Percentiles rank a stretch among this genome's conserved stretches.
These are phyloP conservation scores for Talaromyces islandicus DNA, from an alignment of 2,329 filamentous ascomycete species.

Conservation along the genomic window DNA sequence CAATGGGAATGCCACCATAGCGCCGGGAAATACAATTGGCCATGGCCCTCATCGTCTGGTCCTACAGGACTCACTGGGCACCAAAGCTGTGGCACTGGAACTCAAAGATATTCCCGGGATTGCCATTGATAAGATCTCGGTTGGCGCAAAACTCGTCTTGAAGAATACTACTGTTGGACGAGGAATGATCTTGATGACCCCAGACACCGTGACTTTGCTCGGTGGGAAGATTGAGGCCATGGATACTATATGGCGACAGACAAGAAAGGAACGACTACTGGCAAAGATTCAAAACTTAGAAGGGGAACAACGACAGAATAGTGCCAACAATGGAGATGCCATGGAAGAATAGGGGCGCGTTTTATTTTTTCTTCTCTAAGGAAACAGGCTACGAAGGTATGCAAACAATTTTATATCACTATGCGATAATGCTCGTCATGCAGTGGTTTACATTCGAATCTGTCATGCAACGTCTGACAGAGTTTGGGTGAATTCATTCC, in stretches of 20 bases:
- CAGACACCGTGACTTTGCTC: constrained; percentile 61
- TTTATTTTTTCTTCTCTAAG: background rate
- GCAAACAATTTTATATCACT: background rate
- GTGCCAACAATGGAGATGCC: constrained; percentile 28
- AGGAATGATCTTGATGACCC: constrained; percentile 72
- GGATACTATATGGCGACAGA: constrained; percentile 71
- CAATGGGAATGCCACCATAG: background rate
- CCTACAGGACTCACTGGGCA: constrained; percentile 71
- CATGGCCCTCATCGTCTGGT: constrained; percentile 69
- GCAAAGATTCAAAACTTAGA: constrained; percentile 45
- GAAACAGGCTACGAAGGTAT: background rate
- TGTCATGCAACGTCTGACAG: constrained; percentile 19
- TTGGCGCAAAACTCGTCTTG: constrained; percentile 78
- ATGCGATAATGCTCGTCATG: background rate
- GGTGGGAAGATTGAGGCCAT: constrained; percentile 80
- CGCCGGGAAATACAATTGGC: constrained; percentile 13
- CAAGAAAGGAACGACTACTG: constrained; percentile 63
- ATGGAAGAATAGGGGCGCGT: constrained; percentile 5
- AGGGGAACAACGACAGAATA: constrained; percentile 1
- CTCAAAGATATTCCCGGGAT: constrained; percentile 60
- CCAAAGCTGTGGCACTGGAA: constrained; percentile 67
- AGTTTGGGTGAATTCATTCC: constrained; percentile 45
- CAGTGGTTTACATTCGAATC: background rate
- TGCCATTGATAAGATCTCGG: constrained; percentile 52
- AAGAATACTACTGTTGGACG: constrained; percentile 60